Evolutionary conservation across 768 basidiomycete species (phyloP).

Genomic region (Holtermannia corniformis): DNA sequence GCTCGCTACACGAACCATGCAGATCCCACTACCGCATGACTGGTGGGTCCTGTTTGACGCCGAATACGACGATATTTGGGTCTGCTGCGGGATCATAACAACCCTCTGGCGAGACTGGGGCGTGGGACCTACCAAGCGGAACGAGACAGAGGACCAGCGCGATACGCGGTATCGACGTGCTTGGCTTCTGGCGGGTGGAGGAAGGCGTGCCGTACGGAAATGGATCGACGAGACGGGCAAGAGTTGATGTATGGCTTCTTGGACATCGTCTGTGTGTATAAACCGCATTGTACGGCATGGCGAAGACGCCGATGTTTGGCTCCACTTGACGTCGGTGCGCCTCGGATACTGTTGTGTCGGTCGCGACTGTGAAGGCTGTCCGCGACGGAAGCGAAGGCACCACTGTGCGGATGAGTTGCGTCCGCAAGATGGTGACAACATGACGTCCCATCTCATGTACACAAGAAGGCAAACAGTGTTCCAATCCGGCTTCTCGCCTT

Average conservation of each 20-base stretch:
- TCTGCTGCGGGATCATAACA: conserved; percentile 74
- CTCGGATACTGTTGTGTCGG: too few species aligned
- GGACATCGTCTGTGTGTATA: too few species aligned
- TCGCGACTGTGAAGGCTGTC: too few species aligned
- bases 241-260: not conserved
- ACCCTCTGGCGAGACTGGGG: conserved; percentile 50
- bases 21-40: conserved; percentile 60
- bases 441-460: too few species aligned
- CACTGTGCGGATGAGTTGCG: too few species aligned
- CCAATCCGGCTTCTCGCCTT: too few species aligned
- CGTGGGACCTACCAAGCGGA: conserved; percentile 40
- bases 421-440: too few species aligned
- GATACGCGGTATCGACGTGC: conserved; percentile 42
- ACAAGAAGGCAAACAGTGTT: too few species aligned
- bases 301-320: too few species aligned
- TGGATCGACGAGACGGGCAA: conserved; percentile 60
- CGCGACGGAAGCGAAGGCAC: too few species aligned
- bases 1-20: conserved; percentile 61
- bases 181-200: conserved; percentile 50
- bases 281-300: too few species aligned
- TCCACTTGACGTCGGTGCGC: too few species aligned
- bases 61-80: conserved; percentile 77
- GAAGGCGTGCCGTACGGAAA: conserved; percentile 66
- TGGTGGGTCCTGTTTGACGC: conserved; percentile 98
- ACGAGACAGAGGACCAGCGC: conserved; percentile 40